Evolutionary conservation across 371 early-diverging fungal species (phyloP).

Genomic region (Mortierella sp.): DNA sequence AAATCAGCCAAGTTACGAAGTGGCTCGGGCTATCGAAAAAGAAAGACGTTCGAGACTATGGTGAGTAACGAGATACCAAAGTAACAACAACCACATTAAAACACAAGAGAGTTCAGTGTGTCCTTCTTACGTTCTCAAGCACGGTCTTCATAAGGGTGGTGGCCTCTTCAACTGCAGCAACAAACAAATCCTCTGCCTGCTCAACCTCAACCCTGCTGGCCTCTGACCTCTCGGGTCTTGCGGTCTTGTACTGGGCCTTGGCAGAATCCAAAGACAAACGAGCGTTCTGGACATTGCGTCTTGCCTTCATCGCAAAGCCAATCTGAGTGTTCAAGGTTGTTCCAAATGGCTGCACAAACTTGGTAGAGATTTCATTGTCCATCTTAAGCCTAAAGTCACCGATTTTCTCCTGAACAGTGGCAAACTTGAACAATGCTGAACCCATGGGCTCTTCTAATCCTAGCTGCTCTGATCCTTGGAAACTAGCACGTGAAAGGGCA

Average conservation of each 20-base stretch:
- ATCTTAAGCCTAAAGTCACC: conserved; percentile 83
- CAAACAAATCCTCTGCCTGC: conserved; percentile 93
- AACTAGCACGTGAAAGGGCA: conserved; percentile 80
- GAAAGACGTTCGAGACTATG: not conserved
- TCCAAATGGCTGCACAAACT: conserved; percentile 82
- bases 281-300: conserved; percentile 82
- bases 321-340: conserved; percentile 80
- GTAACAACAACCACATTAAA: not conserved
- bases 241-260: conserved; percentile 80
- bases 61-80: not conserved
- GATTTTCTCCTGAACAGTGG: conserved; percentile 82
- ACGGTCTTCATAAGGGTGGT: conserved; percentile 91
- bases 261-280: conserved; percentile 88
- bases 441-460: conserved; percentile 86
- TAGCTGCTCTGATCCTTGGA: conserved; percentile 72
- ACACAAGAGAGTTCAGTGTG: not conserved
- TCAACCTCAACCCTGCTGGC: conserved; percentile 84
- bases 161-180: conserved; percentile 91
- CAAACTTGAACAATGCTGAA: conserved; percentile 87
- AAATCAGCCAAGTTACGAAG: conserved; percentile 87
- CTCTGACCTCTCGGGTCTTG: conserved; percentile 76
- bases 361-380: conserved; percentile 77
- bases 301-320: conserved; percentile 85
- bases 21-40: conserved; percentile 79
- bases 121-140: conserved; percentile 79